Evolutionary conservation across 2,329 filamentous ascomycete genomes (phyloP), one percentile per base, ranked within the genome.

Genomic region (Ascochyta koolunga): DNA sequence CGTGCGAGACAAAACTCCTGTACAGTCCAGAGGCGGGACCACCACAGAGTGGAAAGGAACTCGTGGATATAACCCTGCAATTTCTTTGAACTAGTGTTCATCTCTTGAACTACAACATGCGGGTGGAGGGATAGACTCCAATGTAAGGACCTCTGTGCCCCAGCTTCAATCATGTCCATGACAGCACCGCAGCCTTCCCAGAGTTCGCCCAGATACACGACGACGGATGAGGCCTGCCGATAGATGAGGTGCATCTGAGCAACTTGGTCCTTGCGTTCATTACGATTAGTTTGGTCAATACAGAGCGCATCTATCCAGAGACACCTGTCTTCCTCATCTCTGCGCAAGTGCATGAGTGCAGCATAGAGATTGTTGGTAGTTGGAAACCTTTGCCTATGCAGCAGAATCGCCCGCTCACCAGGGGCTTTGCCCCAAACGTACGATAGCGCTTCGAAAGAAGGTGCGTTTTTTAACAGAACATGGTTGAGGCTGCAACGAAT

Each of bases 221-320:
- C 19, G n/a, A 39, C 37, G 3, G 32, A 18, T 13, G n/a, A 21
- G 10, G 42, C 42, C 9, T 36, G 21, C 9, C 16, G 22, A 16
- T 45, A 37, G 33, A 46, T 38, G 9, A 19, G 11, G 3, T 31
- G 32, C 32, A 46, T 22, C 18, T 25, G 5, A 31, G 36, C 15
- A 36, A 53, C 13, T 35, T 35, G 50, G 39, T 4, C 40, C 33
- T n/a, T 38, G 27, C 15, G 42, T 29, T 58, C 55, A 1, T 16
- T 11, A 4, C 24, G 10, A 19, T 52, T 35, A 3, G 16, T 16
- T 32, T 58, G 55, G 6, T 58, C 18, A 10, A 55, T 58, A 13
- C 45, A 47, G n/a, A 58, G 16, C 0, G 46, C 50, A 38, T 58
- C 55, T 7, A 53, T 36, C 47, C 55, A 58, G 10, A 56, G 27